Evolutionary conservation across 306 rosid genomes (phyloP), one percentile per base, ranked within the genome.

Genomic region (Lathyrus aphaca): DNA sequence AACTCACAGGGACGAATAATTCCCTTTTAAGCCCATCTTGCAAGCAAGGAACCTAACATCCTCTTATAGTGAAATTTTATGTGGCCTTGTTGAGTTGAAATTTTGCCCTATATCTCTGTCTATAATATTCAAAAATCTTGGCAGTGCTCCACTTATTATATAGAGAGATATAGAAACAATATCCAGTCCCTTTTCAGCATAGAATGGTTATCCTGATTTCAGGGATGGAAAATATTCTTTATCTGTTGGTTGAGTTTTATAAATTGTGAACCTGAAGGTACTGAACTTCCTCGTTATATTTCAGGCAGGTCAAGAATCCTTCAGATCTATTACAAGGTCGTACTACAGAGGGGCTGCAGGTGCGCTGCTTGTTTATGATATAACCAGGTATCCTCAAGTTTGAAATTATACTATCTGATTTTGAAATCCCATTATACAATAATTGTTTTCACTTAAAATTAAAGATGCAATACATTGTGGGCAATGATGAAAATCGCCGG

Each of bases 281-380:
- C 30, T 62, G 64, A 72, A 17, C 45, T 65, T 60, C 32, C 16
- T 74, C 23, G 8, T 65, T 54, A 64, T 77, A 53, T 73, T 74
- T 27, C 87, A 93, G 98, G 98, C 98, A 17, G 98, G 98, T 74
- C 98, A 93, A 83, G 98, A 93, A 86, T 93, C 98, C n/a, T 93
- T 93, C 78, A 83, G 98, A 81, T 93, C 98, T 64, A 93, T 93
- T 45, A 93, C 97, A 6, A 87, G 98, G 81, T 93, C 98, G 49
- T 93, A 93, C 74, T 93, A 90, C 50, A 81, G 98, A 82, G 98
- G 98, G 25, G 98, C 97, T 19, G 98, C 98, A 21, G 98, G 98
- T 72, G 98, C 98, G 5, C 70, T 93, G 82, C 96, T 93, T 61
- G 97, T 90, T 43, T 93, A 93, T 78, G 98, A 93, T 76, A 93